phyloP scores from a whole-genome alignment of 495 filamentous ascomycete genomes.

The Letharia columbiana region DNA sequence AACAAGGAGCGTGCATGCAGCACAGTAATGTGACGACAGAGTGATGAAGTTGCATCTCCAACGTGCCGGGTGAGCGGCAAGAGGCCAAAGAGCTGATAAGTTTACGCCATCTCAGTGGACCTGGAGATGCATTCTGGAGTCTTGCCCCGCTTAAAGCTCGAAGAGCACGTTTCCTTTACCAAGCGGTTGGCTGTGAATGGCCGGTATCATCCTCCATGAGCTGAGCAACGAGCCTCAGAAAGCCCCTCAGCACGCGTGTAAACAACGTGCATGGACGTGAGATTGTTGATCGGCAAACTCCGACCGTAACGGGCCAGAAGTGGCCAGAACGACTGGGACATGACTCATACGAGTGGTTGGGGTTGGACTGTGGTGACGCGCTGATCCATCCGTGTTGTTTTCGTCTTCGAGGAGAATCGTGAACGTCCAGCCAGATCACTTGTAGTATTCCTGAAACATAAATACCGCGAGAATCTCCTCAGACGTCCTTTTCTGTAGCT shows the following conservation, averaged over 20 bases:
- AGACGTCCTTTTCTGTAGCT: constrained; percentile 3
- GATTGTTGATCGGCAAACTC: constrained; percentile 7
- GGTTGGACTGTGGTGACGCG: neutral
- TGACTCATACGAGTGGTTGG: constrained; percentile 1
- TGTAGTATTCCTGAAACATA: constrained; percentile 20
- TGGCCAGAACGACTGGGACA: neutral
- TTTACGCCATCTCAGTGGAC: constrained; percentile 19
- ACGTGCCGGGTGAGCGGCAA: constrained; percentile 4
- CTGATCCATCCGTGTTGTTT: constrained; percentile 8
- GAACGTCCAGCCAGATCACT: constrained; percentile 18
- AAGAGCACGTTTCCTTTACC: neutral
- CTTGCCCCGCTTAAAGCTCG: constrained; percentile 1
- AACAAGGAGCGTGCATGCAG: constrained; percentile 14
- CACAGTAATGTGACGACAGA: constrained; percentile 12
- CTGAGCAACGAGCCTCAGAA: constrained; percentile 8
- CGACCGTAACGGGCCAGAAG: too few species aligned
- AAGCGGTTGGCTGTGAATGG: constrained; percentile 11
- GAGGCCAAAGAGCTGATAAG: constrained; percentile 18
- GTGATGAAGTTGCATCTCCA: constrained; percentile 18
- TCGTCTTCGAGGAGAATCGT: constrained; percentile 1
- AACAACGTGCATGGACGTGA: constrained; percentile 17
- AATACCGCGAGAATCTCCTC: constrained; percentile 17
- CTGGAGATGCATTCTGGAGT: neutral
- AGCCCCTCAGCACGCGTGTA: constrained; percentile 15
- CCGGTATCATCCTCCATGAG: constrained; percentile 1